These are phyloP conservation scores for Polytrichum commune DNA, from an alignment of 225 moss, liverwort and hornwort species.

Conservation along the genomic window DNA sequence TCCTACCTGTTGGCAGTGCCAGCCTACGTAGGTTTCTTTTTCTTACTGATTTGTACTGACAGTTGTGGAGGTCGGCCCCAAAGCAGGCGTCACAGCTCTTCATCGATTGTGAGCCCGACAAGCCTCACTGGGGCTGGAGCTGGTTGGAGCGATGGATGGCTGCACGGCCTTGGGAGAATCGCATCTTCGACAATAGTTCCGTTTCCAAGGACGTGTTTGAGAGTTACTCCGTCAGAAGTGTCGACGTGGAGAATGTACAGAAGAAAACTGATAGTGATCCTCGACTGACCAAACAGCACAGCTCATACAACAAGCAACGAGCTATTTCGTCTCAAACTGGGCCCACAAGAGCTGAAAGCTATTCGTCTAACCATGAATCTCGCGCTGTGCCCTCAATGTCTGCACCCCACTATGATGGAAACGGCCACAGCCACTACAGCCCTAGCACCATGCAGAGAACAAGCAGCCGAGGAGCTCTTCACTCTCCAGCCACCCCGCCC, in stretches of 20 bases:
- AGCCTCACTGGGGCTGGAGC: conserved; percentile 99
- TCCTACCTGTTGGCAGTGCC: neutral
- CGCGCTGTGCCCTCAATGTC: conserved; percentile 24
- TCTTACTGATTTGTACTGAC: conserved; percentile 22
- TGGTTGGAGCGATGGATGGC: conserved; percentile 99
- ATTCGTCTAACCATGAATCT: conserved; percentile 15
- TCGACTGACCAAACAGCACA: conserved; percentile 56
- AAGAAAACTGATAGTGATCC: conserved; percentile 60
- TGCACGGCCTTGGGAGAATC: conserved; percentile 98
- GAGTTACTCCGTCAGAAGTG: conserved; percentile 74
- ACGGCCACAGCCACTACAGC: conserved; percentile 30
- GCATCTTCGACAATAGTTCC: conserved; percentile 64
- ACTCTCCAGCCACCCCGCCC: conserved; percentile 52
- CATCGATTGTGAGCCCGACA: conserved; percentile 98
- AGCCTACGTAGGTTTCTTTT: neutral
- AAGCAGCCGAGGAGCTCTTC: conserved; percentile 36
- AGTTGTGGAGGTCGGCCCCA: conserved; percentile 74
- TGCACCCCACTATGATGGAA: conserved; percentile 17
- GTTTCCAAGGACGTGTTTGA: conserved; percentile 79
- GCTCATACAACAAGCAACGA: conserved; percentile 26
- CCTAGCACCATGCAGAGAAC: conserved; percentile 39
- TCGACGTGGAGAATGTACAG: conserved; percentile 47
- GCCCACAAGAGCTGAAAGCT: conserved; percentile 19
- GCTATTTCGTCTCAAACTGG: conserved; percentile 24
- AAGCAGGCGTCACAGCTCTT: conserved; percentile 81